Evolutionary conservation across 805 yeast species (phyloP).

Genomic region (Ascoidea asiatica): DNA sequence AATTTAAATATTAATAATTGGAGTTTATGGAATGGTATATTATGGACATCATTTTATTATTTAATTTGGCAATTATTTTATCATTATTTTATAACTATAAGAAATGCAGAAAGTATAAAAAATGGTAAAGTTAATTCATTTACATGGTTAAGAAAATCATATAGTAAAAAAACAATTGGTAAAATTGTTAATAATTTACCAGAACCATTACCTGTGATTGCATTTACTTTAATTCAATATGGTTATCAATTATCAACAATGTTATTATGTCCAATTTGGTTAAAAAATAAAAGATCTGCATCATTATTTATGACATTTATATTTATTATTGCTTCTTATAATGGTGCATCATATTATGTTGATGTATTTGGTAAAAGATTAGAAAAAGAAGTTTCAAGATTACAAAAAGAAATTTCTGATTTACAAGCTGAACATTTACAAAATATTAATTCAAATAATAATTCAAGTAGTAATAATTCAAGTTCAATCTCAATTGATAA

Average conservation of each 20-base stretch:
- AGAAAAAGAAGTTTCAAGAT: conserved; percentile 67
- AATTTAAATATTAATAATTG: conserved; percentile 35
- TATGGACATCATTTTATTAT: conserved; percentile 72
- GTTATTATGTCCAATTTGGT: conserved; percentile 86
- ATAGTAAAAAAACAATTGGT: conserved; percentile 54
- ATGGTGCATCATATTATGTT: conserved; percentile 90
- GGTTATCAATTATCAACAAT: conserved; percentile 76
- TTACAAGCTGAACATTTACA: conserved; percentile 28
- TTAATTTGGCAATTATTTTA: conserved; percentile 82
- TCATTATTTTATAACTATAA: conserved; percentile 84
- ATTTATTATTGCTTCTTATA: conserved; percentile 71
- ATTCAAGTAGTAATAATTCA: no score
- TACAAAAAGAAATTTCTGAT: conserved; percentile 58
- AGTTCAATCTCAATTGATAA: not conserved
- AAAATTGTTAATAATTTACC: conserved; percentile 71
- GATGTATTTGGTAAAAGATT: conserved; percentile 85
- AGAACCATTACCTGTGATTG: conserved; percentile 73
- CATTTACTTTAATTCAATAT: conserved; percentile 79
- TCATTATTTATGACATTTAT: conserved; percentile 55
- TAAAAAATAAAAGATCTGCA: conserved; percentile 52
- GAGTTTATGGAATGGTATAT: conserved; percentile 56
- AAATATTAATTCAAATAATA: not conserved
- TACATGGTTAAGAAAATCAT: conserved; percentile 64
- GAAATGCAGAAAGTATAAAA: conserved; percentile 64
- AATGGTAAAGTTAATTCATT: conserved; percentile 83